Conservation (phyloP, 192 early-diverging fungal genomes). For the Coemansia sp. region DNA sequence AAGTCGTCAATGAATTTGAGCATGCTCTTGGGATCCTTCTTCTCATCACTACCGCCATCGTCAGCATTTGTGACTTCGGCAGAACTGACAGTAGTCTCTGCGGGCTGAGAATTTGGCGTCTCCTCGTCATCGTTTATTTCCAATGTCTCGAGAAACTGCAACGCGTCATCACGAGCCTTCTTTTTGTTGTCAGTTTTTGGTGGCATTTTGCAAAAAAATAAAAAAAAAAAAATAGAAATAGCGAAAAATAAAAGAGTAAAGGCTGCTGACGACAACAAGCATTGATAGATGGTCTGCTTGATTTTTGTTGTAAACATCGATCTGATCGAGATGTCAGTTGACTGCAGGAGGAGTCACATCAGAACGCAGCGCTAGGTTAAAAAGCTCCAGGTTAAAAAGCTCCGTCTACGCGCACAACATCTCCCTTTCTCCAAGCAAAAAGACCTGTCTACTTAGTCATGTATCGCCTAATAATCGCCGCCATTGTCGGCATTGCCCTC, state of each 20-base stretch:
- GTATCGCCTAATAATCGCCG: not conserved
- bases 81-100: conserved; percentile 4
- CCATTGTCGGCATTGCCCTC: not conserved
- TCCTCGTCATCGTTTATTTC: conserved; percentile 38
- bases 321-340: conserved; percentile 1
- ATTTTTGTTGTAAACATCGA: not conserved
- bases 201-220: conserved; percentile 27
- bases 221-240: not conserved
- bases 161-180: conserved; percentile 56
- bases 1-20: conserved; percentile 55
- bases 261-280: not conserved
- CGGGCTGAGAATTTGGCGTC: conserved; percentile 14
- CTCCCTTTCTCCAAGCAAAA: not conserved
- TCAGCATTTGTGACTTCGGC: conserved; percentile 7
- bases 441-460: not conserved
- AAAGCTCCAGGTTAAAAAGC: not conserved
- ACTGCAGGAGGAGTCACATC: not conserved
- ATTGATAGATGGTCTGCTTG: not conserved
- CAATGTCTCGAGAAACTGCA: conserved; percentile 54
- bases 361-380: not conserved
- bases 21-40: conserved; percentile 43
- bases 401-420: not conserved
- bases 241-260: not conserved
- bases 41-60: not conserved
- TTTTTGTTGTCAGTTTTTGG: conserved; percentile 38